Base-by-base conservation (phyloP, 108 stramenopile genomes). In the Thalassiosira profunda region DNA sequence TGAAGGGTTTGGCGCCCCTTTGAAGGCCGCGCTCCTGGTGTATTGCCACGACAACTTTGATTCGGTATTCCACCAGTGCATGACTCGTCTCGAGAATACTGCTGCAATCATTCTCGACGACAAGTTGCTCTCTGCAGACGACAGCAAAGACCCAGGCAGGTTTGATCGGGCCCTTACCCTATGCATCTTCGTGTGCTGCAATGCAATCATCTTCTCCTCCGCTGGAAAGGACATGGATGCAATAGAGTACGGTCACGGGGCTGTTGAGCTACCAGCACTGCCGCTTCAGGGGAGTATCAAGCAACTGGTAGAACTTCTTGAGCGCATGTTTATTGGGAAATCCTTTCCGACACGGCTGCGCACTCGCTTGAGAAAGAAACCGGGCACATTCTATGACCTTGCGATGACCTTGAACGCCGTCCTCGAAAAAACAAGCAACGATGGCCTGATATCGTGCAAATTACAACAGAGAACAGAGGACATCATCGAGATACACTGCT, bases 41-140 rank as follows among this genome's bases (percentile, higher is more conserved):
- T 60, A 59, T 35, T 70, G 70, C 46, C 58, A 70, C 24, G 24
- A 40, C 8, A 35, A 61, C 23, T 71, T 71, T 62, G 59, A 53
- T 31, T 34, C 60, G 24, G 49, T 61, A 10, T 71, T 71, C 44
- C 33, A 61, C 31, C 33, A 10, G 3, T 49, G n/a, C 36, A 40
- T 63, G 5, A 11, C 24, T n/a, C 70, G 62, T 30, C 58, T 61
- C 35, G 61, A 71, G 51, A 40, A 36, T 8, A 51, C 51, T 10
- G 59, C 59, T 6, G 59, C 23, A 9, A 24, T 71, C 2, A 61
- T 71, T 20, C 21, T 62, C 10, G 20, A 15, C 1, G 26, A 48
- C 31, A 43, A 62, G 3, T 34, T 70, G 20, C 30, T 70, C 3
- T 2, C 28, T 21, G 25, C 17, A 33, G n/a, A 40, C 1, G 33